Base-by-base conservation (phyloP, 2,329 filamentous ascomycete species). In the Sarocladium oryzae region DNA sequence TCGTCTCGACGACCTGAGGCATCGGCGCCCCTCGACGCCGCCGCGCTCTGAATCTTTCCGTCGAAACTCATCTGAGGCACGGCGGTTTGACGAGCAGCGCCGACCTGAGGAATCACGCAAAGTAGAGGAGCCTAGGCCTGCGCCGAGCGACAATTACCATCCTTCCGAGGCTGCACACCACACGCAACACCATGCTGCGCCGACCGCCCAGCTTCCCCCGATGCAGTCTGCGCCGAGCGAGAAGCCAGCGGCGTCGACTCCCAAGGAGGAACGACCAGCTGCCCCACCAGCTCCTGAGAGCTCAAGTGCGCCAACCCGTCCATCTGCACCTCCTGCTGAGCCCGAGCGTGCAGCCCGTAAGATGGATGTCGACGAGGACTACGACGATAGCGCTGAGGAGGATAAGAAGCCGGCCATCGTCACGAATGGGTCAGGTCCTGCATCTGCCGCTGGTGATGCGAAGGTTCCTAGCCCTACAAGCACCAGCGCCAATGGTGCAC, bases 331-430 rank as follows among this genome's bases (percentile, higher is more conserved):
- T 20, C 72, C 77, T 18, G 67, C 56, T 2, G 92, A 97, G 70
- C 88, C 90, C 9, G 83, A 87, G 66, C 74, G 83, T 50, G 90
- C 93, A 30, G 89, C 90, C 18, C 80, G 93, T 20, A 95, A 95
- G 69, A 95, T 99, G 82, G 92, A 97, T 6, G 88, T 97, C 18
- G 91, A 99, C 59, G 93, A 99, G 66, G 88, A 97, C 65, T 97
- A 99, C 61, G 92, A 97, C 65, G 92, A 97, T 61, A 92, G 91
- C 52, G 89, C 82, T 4, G 91, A 95, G 57, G 92, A 96, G 54
- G 86, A 93, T 52, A 85, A 85, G 71, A 85, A 85, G 65, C 64
- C 66, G 1, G 66, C 61, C 2, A 62, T 66, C 15, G 64, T 69
- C 1, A 63, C 69, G 13, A 69, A 78, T 68, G 57, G 67, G 4